Base-by-base conservation (phyloP, 345 rosid species). In the Isatis tinctoria region DNA sequence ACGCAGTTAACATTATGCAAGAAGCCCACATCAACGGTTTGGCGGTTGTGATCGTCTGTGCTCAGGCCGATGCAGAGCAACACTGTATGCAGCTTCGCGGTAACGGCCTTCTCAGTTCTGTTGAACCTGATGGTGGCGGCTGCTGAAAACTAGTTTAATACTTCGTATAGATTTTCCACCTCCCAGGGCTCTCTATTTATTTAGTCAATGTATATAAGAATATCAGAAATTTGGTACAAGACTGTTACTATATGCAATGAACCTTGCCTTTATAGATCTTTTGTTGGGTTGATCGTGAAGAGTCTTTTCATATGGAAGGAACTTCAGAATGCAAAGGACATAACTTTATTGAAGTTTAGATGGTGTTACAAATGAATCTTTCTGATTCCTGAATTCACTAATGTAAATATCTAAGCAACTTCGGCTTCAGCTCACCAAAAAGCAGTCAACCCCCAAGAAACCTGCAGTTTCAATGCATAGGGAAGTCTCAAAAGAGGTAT, bases 71-170 rank as follows among this genome's bases (percentile, higher is more conserved):
- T 69, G 99, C 97, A 0, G 99, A 95, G 69, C 92, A 87, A 14
- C 99, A 92, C 65, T 95, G 99, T 87, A 90, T 84, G 92, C 97
- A 90, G 80, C 83, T 95, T 39, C 84, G 99, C 7, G 99, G 96
- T 48, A 95, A 95, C 9, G 99, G 97, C 9, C 93, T 95, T 35
- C 77, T 91, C 65, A 95, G 97, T 73, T 95, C 99, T 0, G 85
- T 95, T 16, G 97, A 95, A 83, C 97, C 99, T 1, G 96, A 90
- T 4, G 88, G 92, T 52, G 93, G 93, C 26, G 97, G 97, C 22
- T 90, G 99, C 84, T 92, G 82, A 59, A 88, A 74, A 47, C 32
- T 57, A 43, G 18, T 56, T 41, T 22, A 54, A 48, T 10, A 10
- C 54, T 16, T 59, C 48, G 22, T 51, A 77, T 53, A 75, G 74